Evolutionary conservation across 805 yeast genomes (phyloP).

Genomic region (Yarrowia sp.): DNA sequence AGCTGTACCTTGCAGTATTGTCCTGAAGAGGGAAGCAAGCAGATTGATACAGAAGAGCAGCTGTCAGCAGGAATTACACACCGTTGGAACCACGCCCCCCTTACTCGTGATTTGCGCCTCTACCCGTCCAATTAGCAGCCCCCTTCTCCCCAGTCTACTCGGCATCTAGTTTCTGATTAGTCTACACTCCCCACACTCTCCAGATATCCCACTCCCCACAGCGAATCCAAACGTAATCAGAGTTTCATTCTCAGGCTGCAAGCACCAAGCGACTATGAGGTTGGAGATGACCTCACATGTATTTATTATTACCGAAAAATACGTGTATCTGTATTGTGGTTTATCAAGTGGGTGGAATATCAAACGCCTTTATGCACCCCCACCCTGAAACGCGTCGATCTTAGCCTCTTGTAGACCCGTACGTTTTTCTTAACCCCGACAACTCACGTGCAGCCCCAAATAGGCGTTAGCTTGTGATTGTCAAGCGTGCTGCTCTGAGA

Average conservation of each 20-base stretch:
- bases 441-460: neutral
- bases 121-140: neutral
- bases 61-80: neutral
- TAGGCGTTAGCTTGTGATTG: conserved; percentile 19
- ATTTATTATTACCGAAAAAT: too few relatives aligned
- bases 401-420: neutral
- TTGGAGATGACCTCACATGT: neutral
- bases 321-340: too few relatives aligned
- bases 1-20: neutral
- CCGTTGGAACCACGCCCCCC: neutral
- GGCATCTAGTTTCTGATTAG: conserved; percentile 3
- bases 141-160: neutral
- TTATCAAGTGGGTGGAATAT: too few relatives aligned
- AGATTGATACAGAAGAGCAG: neutral
- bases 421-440: neutral
- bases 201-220: neutral
- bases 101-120: neutral
- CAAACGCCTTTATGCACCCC: too few relatives aligned
- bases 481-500: neutral
- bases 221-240: conserved; percentile 2
- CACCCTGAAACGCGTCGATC: neutral
- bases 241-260: conserved; percentile 21
- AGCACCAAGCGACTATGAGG: neutral
- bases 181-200: conserved; percentile 17
- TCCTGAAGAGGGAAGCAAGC: neutral